A percentile compares a stretch with the other conserved stretches of the same genome.
Conservation (phyloP, 805 yeast species). For the Tetrapisispora namnaoensis region DNA sequence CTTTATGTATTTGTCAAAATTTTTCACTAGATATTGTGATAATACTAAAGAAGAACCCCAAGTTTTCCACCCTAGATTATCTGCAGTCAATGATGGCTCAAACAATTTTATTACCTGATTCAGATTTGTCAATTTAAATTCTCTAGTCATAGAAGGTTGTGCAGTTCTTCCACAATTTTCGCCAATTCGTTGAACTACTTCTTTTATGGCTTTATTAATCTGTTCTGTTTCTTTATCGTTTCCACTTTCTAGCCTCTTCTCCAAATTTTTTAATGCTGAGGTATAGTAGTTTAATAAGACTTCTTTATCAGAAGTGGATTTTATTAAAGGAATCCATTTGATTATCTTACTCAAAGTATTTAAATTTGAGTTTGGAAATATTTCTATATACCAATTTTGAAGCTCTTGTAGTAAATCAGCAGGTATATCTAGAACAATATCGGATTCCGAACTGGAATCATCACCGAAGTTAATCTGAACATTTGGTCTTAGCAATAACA, state of each 20-base stretch:
- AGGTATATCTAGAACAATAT: not conserved
- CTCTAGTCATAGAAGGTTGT: slow-evolving; percentile 58
- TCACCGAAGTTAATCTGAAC: slow-evolving; percentile 41
- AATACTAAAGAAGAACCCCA: slow-evolving; percentile 89
- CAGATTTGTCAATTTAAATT: slow-evolving; percentile 39
- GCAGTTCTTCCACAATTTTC: slow-evolving; percentile 83
- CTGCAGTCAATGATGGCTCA: slow-evolving; percentile 83
- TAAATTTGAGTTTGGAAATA: slow-evolving; percentile 28
- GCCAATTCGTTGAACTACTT: slow-evolving; percentile 57
- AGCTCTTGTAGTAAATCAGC: slow-evolving; percentile 20
- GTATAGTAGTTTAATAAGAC: slow-evolving; percentile 34
- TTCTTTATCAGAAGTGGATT: slow-evolving; percentile 40
- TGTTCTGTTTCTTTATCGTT: not conserved
- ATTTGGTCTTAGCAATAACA: slow-evolving; percentile 41
- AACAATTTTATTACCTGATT: slow-evolving; percentile 31
- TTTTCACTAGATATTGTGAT: slow-evolving; percentile 39
- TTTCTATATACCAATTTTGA: slow-evolving; percentile 36
- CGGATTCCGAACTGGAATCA: slow-evolving; percentile 5
- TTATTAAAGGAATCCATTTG: slow-evolving; percentile 26
- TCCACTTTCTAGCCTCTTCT: slow-evolving; percentile 1
- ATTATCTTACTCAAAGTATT: slow-evolving; percentile 24
- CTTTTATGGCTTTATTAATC: slow-evolving; percentile 25
- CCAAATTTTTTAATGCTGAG: slow-evolving; percentile 30
- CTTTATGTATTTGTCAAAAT: not conserved
- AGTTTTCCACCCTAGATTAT: slow-evolving; percentile 82